These are phyloP conservation scores for Endothia cerciana DNA, from an alignment of 2,329 filamentous ascomycete species.

Conservation along the genomic window DNA sequence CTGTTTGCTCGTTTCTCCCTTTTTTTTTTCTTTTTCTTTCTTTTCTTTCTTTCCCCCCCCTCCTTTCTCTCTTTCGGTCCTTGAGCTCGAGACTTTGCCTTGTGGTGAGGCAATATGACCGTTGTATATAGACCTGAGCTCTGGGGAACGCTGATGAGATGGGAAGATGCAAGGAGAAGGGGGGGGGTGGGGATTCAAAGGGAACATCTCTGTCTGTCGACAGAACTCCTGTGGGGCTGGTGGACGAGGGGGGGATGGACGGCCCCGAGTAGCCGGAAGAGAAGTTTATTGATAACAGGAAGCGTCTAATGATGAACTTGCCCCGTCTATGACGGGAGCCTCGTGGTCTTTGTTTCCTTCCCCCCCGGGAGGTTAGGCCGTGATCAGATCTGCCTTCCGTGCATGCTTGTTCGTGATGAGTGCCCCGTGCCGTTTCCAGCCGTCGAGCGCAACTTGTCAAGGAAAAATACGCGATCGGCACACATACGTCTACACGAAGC, in stretches of 20 bases:
- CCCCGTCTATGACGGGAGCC: no score
- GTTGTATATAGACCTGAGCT: not conserved
- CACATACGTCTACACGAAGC: no score
- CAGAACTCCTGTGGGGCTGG: not conserved
- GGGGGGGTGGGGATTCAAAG: no score
- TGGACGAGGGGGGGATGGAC: not conserved
- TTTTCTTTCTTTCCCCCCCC: not conserved
- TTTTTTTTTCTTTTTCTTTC: not conserved
- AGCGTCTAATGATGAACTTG: not conserved
- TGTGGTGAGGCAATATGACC: not conserved
- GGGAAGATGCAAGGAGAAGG: not conserved
- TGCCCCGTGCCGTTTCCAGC: no score
- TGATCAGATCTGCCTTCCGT: no score
- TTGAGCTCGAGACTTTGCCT: not conserved
- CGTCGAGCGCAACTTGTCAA: no score
- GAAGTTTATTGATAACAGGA: not conserved
- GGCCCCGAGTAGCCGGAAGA: not conserved
- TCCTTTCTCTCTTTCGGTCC: not conserved
- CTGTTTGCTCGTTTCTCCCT: not conserved
- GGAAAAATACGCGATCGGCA: no score
- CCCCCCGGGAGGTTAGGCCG: no score
- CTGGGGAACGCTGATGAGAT: not conserved
- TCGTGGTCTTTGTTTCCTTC: no score
- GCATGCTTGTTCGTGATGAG: no score
- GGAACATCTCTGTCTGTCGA: not conserved